Evolutionary conservation across 768 basidiomycete species (phyloP).

Genomic region (Tylopilus vinaceipallidus): DNA sequence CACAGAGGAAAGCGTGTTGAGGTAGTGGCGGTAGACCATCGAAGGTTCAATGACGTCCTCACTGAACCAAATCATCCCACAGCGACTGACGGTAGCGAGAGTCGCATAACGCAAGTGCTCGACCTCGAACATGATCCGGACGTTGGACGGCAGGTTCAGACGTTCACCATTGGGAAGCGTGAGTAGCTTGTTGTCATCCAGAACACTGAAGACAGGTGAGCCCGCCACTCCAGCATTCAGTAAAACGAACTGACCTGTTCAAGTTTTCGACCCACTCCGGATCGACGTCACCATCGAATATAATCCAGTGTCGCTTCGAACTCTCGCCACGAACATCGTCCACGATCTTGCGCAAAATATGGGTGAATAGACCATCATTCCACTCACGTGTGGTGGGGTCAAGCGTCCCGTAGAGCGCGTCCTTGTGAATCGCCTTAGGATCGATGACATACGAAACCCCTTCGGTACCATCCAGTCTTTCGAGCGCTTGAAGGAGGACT

Average conservation of each 20-base stretch:
- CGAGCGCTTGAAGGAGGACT: slow-evolving; percentile 85
- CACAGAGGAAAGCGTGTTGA: slow-evolving; percentile 68
- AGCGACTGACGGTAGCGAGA: slow-evolving; percentile 97
- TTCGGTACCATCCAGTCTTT: slow-evolving; percentile 88
- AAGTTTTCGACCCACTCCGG: slow-evolving; percentile 99
- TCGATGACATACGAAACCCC: slow-evolving; percentile 96
- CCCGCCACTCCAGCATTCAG: background rate
- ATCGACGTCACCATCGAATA: slow-evolving; percentile 99
- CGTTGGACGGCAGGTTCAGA: slow-evolving; percentile 92
- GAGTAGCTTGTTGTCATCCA: slow-evolving; percentile 97
- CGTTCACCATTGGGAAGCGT: slow-evolving; percentile 98
- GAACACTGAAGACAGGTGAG: slow-evolving; percentile 57
- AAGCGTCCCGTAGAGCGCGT: slow-evolving; percentile 94
- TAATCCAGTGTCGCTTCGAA: slow-evolving; percentile 96
- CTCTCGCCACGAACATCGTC: slow-evolving; percentile 99
- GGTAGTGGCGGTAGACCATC: slow-evolving; percentile 91
- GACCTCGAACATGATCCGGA: slow-evolving; percentile 99
- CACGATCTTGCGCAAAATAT: slow-evolving; percentile 95
- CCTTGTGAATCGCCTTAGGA: slow-evolving; percentile 99
- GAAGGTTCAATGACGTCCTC: slow-evolving; percentile 88
- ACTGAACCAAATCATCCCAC: slow-evolving; percentile 99
- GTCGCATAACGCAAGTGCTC: slow-evolving; percentile 97
- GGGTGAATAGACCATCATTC: slow-evolving; percentile 99
- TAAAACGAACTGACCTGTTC: slow-evolving; percentile 71
- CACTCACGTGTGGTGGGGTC: slow-evolving; percentile 98